Evolutionary conservation across 73 alveolate species (phyloP).

Genomic region (Blepharisma stoltei): DNA sequence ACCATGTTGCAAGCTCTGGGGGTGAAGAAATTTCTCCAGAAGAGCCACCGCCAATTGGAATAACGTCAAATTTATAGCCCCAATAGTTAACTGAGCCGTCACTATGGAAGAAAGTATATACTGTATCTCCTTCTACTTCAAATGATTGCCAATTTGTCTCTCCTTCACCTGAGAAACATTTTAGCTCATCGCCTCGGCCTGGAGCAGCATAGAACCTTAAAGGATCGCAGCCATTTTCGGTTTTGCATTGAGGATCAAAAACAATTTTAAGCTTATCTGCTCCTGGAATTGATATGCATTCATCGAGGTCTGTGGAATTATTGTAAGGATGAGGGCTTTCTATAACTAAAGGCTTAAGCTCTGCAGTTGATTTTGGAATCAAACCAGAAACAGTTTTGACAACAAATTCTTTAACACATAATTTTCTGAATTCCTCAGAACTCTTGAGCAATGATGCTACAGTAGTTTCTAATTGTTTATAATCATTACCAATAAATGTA

Average conservation of each 20-base stretch:
- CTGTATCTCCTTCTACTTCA: constrained; percentile 31
- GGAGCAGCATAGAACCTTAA: neutral
- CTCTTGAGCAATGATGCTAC: neutral
- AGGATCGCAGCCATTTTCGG: constrained; percentile 23
- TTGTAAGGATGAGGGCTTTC: constrained; percentile 27
- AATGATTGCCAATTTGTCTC: neutral
- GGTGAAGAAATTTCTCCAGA: too few relatives aligned
- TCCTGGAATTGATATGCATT: constrained; percentile 17
- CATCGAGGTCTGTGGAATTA: neutral
- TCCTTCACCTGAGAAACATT: constrained; percentile 24
- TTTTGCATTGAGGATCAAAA: constrained; percentile 28
- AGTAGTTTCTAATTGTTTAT: neutral
- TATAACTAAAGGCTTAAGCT: neutral
- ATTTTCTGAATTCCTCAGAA: neutral
- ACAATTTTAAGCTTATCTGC: neutral
- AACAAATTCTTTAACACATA: neutral
- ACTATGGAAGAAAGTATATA: constrained; percentile 29
- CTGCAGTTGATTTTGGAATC: neutral
- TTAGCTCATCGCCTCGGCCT: constrained; percentile 23
- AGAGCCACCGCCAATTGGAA: neutral
- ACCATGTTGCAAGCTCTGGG: too few relatives aligned
- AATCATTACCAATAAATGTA: neutral
- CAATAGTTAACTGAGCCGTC: constrained; percentile 26
- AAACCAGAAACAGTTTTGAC: neutral
- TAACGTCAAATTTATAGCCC: constrained; percentile 32